Conservation (phyloP, 768 basidiomycete genomes). For the Tylopilus sp. region DNA sequence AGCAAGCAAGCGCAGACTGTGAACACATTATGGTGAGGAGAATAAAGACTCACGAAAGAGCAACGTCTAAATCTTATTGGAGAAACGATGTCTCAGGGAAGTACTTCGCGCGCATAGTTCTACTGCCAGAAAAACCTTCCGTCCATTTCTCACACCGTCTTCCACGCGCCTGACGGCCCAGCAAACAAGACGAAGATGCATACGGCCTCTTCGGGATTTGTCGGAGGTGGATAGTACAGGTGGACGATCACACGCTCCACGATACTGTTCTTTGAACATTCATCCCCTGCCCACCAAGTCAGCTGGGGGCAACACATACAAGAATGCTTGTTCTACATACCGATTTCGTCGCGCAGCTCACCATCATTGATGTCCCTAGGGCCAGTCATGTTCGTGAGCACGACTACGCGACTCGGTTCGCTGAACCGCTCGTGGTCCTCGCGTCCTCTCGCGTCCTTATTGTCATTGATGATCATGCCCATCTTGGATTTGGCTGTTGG, state of each 20-base stretch:
- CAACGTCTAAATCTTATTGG: constrained; percentile 46
- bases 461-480: constrained; percentile 88
- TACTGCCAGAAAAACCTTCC: constrained; percentile 90
- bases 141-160: constrained; percentile 89
- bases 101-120: constrained; percentile 77
- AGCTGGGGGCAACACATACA: not conserved
- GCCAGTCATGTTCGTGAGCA: constrained; percentile 87
- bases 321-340: constrained; percentile 39
- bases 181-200: constrained; percentile 90
- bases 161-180: constrained; percentile 93
- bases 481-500: constrained; percentile 59
- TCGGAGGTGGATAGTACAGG: constrained; percentile 61
- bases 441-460: constrained; percentile 73
- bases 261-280: constrained; percentile 86
- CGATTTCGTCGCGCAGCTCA: constrained; percentile 85
- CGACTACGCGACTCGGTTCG: constrained; percentile 84
- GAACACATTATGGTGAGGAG: too few relatives aligned
- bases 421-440: constrained; percentile 84
- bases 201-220: constrained; percentile 68
- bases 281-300: constrained; percentile 56
- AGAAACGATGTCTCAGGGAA: constrained; percentile 62
- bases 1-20: too few relatives aligned
- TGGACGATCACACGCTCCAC: constrained; percentile 91
- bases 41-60: constrained; percentile 19
- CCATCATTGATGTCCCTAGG: constrained; percentile 82